Conservation (phyloP, 2,329 filamentous ascomycete species). For the Aaosphaeria arxii region DNA sequence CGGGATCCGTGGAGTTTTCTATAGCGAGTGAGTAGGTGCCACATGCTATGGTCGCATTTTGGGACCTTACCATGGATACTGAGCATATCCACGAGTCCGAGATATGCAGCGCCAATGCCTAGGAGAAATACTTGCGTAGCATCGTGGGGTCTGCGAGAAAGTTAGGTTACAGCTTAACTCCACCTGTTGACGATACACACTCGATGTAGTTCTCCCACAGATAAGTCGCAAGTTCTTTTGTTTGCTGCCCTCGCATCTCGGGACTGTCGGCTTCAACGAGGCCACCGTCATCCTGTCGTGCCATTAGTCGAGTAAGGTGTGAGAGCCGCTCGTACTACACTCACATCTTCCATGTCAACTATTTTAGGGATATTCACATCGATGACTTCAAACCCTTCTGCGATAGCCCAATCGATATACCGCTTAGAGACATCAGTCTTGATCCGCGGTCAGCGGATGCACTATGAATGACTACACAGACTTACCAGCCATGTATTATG, state of each 20-base stretch:
- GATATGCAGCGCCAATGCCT: conserved; percentile 85
- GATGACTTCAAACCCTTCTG: conserved; percentile 77
- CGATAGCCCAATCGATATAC: conserved; percentile 80
- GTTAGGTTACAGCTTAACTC: conserved; percentile 4
- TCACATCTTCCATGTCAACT: conserved; percentile 62
- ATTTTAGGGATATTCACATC: conserved; percentile 88
- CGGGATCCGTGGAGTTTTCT: conserved; percentile 60
- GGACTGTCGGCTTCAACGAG: conserved; percentile 49
- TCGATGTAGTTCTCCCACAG: conserved; percentile 98
- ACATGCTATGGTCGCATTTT: neutral
- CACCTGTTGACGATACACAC: conserved; percentile 32
- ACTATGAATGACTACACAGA: conserved; percentile 31
- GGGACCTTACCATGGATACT: conserved; percentile 64
- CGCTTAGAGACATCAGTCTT: conserved; percentile 78
- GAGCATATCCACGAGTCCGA: conserved; percentile 77
- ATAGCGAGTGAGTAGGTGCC: conserved; percentile 7
- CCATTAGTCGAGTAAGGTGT: neutral
- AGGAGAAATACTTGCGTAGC: conserved; percentile 77
- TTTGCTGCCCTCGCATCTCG: conserved; percentile 41
- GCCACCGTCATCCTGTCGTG: conserved; percentile 24
- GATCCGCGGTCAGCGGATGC: conserved; percentile 40
- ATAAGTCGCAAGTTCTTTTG: conserved; percentile 74
- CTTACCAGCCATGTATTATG: conserved; percentile 89
- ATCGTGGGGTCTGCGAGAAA: conserved; percentile 48
- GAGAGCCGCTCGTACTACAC: conserved; percentile 4